A percentile compares a stretch with the other conserved stretches of the same genome.
phyloP scores from a whole-genome alignment of 768 basidiomycete genomes.

The Pisolithus microcarpus region DNA sequence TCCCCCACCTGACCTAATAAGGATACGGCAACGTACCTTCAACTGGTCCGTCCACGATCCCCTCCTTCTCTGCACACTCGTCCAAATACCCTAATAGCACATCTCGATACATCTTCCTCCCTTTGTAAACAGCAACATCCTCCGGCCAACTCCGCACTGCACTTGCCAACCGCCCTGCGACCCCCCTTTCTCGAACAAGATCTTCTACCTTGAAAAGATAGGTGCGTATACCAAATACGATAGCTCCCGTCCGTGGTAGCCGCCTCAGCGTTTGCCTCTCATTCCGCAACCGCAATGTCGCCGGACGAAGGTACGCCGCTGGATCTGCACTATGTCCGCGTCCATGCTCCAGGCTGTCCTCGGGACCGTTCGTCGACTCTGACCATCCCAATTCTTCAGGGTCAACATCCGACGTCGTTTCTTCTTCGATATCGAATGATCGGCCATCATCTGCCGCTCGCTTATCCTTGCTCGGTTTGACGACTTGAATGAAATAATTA shows the following conservation, averaged over 20 bases:
- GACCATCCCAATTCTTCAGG: slow-evolving; percentile 65
- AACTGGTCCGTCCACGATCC: background rate
- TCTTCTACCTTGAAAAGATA: slow-evolving; percentile 51
- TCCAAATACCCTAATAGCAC: slow-evolving; percentile 13
- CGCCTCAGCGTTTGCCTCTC: slow-evolving; percentile 65
- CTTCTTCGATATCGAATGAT: slow-evolving; percentile 5
- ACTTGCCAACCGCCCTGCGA: slow-evolving; percentile 55
- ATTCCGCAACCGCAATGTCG: slow-evolving; percentile 46
- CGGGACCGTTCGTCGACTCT: slow-evolving; percentile 44
- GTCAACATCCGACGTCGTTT: slow-evolving; percentile 30
- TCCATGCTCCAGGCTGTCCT: slow-evolving; percentile 36
- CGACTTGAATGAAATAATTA: slow-evolving; percentile 52
- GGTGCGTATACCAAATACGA: slow-evolving; percentile 64
- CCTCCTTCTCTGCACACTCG: slow-evolving; percentile 9
- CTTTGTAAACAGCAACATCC: slow-evolving; percentile 38
- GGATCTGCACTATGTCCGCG: slow-evolving; percentile 20
- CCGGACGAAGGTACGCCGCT: slow-evolving; percentile 23
- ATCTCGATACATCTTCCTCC: slow-evolving; percentile 20
- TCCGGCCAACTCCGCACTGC: slow-evolving; percentile 61
- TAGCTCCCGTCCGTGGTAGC: slow-evolving; percentile 54
- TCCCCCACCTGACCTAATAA: slow-evolving; percentile 6
- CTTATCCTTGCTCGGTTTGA: slow-evolving; percentile 17
- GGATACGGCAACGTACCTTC: slow-evolving; percentile 4
- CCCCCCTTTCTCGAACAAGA: slow-evolving; percentile 47
- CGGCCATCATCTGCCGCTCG: slow-evolving; percentile 11